Evolutionary conservation across 371 early-diverging fungal species (phyloP), one percentile per base, ranked within the genome.

Genomic region (Batkoa obscura): DNA sequence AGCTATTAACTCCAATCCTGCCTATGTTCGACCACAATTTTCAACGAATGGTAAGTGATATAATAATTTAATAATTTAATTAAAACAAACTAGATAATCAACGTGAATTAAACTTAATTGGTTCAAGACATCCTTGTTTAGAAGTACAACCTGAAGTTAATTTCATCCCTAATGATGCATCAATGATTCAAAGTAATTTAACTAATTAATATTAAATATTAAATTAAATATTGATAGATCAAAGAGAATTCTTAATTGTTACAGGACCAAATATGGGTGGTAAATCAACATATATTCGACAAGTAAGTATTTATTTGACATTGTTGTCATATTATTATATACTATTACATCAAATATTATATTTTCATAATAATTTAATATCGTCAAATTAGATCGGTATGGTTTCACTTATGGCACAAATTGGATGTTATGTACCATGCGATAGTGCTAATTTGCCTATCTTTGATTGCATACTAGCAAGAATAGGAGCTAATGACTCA

Each of bases 341-440:
- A 6, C 3, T 36, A n/a, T 1, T 42, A 36, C 34, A 48, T 32
- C 30, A 3, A 47, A 8, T 55, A 31, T 37, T 55, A 13, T 37
- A 41, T 3, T 38, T 13, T 43, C 12, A n/a, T 45, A 37, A 43
- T 5, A 1, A 30, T 10, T 1, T 42, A 36, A 43, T 38, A 15
- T 36, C 13, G 38, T 12, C 55, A 31, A 45, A 23, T 23, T 64
- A 79, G 78, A 80, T 87, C 57, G 91, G 86, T n/a, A 80, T 95
- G 12, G 84, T 95, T 64, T 80, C 84, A 6, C 67, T 99, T 50
- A 87, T 99, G 88, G 95, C 98, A 1, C 99, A 99, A 60, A 81
- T 90, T 23, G 99, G 99, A 0, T 94, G 87, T 61, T 98, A 88
- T 75, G 96, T 99, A 0, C 98, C 99, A 0, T 93, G 93, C 59